A percentile compares a stretch with the other conserved stretches of the same genome.
Conservation (phyloP, 1,284 basidiomycete genomes). For the Wolfiporia cocos region DNA sequence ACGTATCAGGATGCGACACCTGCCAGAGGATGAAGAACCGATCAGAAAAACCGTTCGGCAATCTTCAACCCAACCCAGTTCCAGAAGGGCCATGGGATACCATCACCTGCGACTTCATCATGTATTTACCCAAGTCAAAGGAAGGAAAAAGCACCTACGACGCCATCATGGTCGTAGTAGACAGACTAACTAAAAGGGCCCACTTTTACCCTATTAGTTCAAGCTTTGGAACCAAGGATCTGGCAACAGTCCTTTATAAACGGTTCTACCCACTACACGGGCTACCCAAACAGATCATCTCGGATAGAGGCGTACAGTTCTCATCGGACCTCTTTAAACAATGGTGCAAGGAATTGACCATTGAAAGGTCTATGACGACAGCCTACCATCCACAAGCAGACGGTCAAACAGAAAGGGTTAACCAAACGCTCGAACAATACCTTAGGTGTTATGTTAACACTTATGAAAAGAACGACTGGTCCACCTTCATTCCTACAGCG, state of each 20-base stretch:
- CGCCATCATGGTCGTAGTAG: slow-evolving; percentile 29
- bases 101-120: slow-evolving; percentile 34
- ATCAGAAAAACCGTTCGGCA: background rate
- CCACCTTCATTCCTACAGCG: background rate
- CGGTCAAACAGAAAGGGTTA: slow-evolving; percentile 27
- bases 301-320: slow-evolving; percentile 32
- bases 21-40: slow-evolving; percentile 14
- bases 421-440: slow-evolving; percentile 31
- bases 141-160: slow-evolving; percentile 17
- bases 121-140: slow-evolving; percentile 26
- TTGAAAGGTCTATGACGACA: slow-evolving; percentile 10
- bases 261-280: slow-evolving; percentile 29
- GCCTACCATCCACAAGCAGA: slow-evolving; percentile 36
- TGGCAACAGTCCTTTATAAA: slow-evolving; percentile 18
- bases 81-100: slow-evolving; percentile 25
- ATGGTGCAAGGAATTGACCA: slow-evolving; percentile 25
- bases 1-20: slow-evolving; percentile 21
- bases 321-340: slow-evolving; percentile 36
- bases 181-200: slow-evolving; percentile 16
- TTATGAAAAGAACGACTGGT: slow-evolving; percentile 14
- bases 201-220: slow-evolving; percentile 25
- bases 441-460: slow-evolving; percentile 31
- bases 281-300: slow-evolving; percentile 27
- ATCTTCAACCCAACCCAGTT: slow-evolving; percentile 15
- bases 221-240: slow-evolving; percentile 22